Conservation (phyloP, 208 protist species). For the Herpetomonas muscarum region DNA sequence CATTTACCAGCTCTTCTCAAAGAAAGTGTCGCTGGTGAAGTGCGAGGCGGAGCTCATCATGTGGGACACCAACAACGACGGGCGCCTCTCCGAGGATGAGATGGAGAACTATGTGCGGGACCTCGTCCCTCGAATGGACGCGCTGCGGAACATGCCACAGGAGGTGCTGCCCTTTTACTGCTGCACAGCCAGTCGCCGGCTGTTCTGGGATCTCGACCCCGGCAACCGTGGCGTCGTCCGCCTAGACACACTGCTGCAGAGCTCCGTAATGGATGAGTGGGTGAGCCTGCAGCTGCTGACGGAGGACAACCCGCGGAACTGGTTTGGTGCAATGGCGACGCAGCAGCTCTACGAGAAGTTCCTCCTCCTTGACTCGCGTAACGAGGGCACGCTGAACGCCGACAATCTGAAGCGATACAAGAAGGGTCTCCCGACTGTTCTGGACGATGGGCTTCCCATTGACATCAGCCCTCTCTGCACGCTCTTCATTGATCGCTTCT, state of each 20-base stretch:
- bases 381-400: constrained; percentile 79
- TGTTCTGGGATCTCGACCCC: constrained; percentile 88
- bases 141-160: constrained; percentile 47
- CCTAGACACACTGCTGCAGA: constrained; percentile 78
- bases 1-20: constrained; percentile 74
- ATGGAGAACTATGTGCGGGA: constrained; percentile 85
- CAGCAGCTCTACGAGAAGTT: constrained; percentile 87
- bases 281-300: constrained; percentile 78
- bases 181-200: constrained; percentile 82
- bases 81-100: constrained; percentile 81
- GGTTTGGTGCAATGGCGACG: constrained; percentile 70
- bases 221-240: constrained; percentile 65
- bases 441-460: constrained; percentile 72
- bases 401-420: constrained; percentile 80
- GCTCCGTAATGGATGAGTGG: constrained; percentile 85
- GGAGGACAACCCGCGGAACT: constrained; percentile 76
- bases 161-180: constrained; percentile 86
- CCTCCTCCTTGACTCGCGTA: constrained; percentile 73
- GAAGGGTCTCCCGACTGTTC: constrained; percentile 79
- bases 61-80: constrained; percentile 85
- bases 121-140: constrained; percentile 66
- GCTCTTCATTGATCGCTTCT: constrained; percentile 89
- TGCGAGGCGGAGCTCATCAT: constrained; percentile 79
- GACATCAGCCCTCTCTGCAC: constrained; percentile 73
- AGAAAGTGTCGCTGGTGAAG: constrained; percentile 82